Evolutionary conservation across 805 yeast genomes (phyloP).

Genomic region (Cyberlindnera lachancei): DNA sequence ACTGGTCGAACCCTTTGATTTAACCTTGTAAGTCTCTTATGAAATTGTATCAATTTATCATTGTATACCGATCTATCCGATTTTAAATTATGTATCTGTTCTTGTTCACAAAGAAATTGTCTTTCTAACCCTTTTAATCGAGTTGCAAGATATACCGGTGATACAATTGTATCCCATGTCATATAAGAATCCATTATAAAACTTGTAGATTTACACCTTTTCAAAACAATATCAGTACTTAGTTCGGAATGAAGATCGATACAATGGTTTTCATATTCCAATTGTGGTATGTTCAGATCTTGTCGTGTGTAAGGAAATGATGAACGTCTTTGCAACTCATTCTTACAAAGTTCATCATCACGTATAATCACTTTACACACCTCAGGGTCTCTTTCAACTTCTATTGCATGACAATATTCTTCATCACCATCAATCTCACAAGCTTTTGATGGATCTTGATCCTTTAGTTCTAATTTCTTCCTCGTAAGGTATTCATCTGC

Average conservation of each 20-base stretch:
- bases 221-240: slow-evolving; percentile 8
- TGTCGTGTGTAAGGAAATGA: slow-evolving; percentile 31
- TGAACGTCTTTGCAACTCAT: slow-evolving; percentile 23
- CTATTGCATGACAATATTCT: background rate
- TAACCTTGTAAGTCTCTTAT: slow-evolving; percentile 3
- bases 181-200: slow-evolving; percentile 19
- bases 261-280: slow-evolving; percentile 21
- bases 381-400: background rate
- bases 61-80: slow-evolving; percentile 3
- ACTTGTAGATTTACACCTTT: slow-evolving; percentile 32
- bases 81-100: background rate
- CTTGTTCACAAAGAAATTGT: background rate
- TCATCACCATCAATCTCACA: background rate
- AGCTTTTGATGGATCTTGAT: background rate
- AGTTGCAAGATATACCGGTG: slow-evolving; percentile 8
- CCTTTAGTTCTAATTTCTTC: slow-evolving; percentile 2
- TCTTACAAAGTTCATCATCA: slow-evolving; percentile 11
- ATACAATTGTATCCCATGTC: slow-evolving; percentile 8
- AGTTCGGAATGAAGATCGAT: slow-evolving; percentile 4
- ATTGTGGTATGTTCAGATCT: slow-evolving; percentile 26
- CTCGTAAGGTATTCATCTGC: slow-evolving; percentile 10
- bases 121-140: slow-evolving; percentile 7
- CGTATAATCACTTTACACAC: slow-evolving; percentile 2
- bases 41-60: slow-evolving; percentile 1
- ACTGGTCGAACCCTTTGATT: slow-evolving; percentile 14